Percentiles rank a stretch among this genome's conserved stretches.
Conservation (phyloP, 1,139 yeast genomes). For the Magnusiomyces ingens region DNA sequence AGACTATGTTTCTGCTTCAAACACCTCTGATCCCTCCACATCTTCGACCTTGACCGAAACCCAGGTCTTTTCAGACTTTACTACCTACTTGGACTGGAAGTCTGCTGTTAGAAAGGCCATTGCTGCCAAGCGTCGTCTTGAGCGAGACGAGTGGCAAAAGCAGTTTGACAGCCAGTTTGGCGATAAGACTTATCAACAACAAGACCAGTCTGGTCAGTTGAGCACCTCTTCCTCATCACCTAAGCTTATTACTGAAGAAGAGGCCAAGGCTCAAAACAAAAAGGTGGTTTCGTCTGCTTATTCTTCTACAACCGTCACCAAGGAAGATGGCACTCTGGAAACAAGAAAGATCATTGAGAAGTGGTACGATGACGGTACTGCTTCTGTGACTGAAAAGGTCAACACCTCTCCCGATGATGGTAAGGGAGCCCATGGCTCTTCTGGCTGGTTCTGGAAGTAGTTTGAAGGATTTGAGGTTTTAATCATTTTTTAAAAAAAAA, state of each 20-base stretch:
- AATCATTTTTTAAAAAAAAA: slow-evolving; percentile 14
- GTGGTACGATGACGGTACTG: slow-evolving; percentile 62
- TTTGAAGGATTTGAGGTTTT: too few species aligned
- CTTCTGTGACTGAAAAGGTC: slow-evolving; percentile 30
- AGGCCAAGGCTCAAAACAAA: slow-evolving; percentile 2
- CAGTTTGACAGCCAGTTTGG: too few species aligned
- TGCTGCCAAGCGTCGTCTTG: neutral
- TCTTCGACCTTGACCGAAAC: neutral
- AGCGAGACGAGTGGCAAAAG: neutral
- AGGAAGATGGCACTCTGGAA: slow-evolving; percentile 50
- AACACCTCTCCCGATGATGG: slow-evolving; percentile 6
- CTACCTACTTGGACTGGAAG: slow-evolving; percentile 15
- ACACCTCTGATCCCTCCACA: neutral
- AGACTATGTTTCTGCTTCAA: neutral
- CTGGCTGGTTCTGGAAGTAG: slow-evolving; percentile 31
- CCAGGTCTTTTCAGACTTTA: slow-evolving; percentile 12
- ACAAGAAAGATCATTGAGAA: slow-evolving; percentile 48
- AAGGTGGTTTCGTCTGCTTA: slow-evolving; percentile 46
- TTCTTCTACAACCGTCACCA: slow-evolving; percentile 37
- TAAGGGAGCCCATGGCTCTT: slow-evolving; percentile 3
- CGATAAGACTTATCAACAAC: too few species aligned
- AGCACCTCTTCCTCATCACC: neutral
- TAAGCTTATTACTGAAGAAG: neutral
- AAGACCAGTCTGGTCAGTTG: too few species aligned
- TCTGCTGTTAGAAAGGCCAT: slow-evolving; percentile 9